phyloP scores from a whole-genome alignment of 192 early-diverging fungal species.

The Chytriomyces sp. region DNA sequence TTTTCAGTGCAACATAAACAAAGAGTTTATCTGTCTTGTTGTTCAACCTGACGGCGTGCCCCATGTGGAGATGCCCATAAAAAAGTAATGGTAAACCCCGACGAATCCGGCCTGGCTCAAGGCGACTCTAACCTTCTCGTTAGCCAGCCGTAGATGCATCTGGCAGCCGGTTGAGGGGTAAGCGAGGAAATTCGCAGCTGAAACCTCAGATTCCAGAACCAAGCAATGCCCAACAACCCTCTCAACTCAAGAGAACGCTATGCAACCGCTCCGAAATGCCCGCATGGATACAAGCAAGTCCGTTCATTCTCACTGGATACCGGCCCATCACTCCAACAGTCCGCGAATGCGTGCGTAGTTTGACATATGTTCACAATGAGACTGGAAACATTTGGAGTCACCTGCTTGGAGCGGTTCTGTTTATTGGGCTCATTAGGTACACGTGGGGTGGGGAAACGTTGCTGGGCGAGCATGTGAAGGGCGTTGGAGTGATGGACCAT shows the following conservation, averaged over 20 bases:
- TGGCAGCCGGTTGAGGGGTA: too few relatives aligned
- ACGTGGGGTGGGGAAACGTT: constrained; percentile 41
- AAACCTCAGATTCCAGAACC: too few relatives aligned
- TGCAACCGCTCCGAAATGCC: constrained; percentile 5
- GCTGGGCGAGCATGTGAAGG: not conserved
- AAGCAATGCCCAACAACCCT: too few relatives aligned
- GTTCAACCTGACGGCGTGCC: too few relatives aligned
- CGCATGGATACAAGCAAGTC: constrained; percentile 67
- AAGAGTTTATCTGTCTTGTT: too few relatives aligned
- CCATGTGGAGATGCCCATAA: too few relatives aligned
- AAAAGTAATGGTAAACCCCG: too few relatives aligned
- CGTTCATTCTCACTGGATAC: constrained; percentile 82
- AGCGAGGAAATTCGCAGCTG: too few relatives aligned
- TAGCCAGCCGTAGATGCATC: too few relatives aligned
- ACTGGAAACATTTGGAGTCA: constrained; percentile 92
- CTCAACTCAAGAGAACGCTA: not conserved
- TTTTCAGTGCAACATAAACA: too few relatives aligned
- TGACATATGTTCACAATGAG: constrained; percentile 92
- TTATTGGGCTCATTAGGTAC: constrained; percentile 43
- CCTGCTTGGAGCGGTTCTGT: constrained; percentile 70
- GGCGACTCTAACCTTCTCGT: too few relatives aligned
- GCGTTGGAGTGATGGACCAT: constrained; percentile 9
- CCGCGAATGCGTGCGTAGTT: constrained; percentile 70
- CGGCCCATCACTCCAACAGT: constrained; percentile 77
- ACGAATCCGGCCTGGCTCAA: too few relatives aligned